These are phyloP conservation scores for Psilocybe cubensis DNA, from an alignment of 768 basidiomycete species.

Conservation along the genomic window DNA sequence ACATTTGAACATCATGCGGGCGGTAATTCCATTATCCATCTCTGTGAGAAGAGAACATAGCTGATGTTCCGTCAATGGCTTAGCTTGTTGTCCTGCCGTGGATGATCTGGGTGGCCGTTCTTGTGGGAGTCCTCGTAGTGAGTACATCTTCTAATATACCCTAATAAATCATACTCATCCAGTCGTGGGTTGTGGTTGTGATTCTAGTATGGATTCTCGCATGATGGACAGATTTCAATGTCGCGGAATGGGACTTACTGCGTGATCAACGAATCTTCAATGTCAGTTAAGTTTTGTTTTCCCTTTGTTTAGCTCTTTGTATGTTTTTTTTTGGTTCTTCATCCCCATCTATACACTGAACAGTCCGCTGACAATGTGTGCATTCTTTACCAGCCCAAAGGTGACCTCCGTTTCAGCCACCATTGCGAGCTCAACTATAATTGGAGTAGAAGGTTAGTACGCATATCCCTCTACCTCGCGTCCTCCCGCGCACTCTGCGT, in stretches of 20 bases:
- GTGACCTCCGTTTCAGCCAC: constrained; percentile 29
- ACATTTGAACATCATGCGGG: background rate
- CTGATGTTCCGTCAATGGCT: background rate
- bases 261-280: constrained; percentile 22
- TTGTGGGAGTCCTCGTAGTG: constrained; percentile 29
- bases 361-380: too few species aligned
- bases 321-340: background rate
- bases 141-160: background rate
- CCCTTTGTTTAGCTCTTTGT: background rate
- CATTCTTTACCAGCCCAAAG: constrained; percentile 30
- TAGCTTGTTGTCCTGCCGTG: constrained; percentile 31
- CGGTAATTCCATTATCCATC: constrained; percentile 13
- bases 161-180: background rate
- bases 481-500: background rate
- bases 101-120: constrained; percentile 30
- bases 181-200: too few species aligned
- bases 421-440: constrained; percentile 21
- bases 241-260: constrained; percentile 34
- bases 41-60: background rate
- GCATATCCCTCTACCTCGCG: too few species aligned
- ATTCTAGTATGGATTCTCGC: constrained; percentile 29
- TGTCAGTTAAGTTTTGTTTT: too few species aligned
- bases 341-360: too few species aligned
- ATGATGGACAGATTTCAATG: constrained; percentile 22
- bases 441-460: constrained; percentile 33